Conservation (phyloP, 202 grass and related monocot species). For the Alloteropsis angusta region DNA sequence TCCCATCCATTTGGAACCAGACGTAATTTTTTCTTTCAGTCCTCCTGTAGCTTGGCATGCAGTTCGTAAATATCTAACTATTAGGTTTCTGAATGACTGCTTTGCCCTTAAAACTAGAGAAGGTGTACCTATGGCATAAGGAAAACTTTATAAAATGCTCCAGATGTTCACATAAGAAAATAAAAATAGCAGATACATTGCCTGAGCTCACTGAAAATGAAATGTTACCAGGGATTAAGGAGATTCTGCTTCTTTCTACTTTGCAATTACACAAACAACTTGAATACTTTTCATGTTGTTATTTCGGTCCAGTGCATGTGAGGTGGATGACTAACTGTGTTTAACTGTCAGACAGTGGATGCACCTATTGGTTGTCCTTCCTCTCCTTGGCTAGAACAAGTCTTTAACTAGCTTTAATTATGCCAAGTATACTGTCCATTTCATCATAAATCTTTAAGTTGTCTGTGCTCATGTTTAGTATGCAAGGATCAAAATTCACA, state of each 20-base stretch:
- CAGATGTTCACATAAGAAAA: background rate
- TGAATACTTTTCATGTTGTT: background rate
- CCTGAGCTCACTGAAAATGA: background rate
- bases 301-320: background rate
- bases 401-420: background rate
- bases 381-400: background rate
- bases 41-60: conserved; percentile 16
- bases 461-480: background rate
- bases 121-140: background rate
- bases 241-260: background rate
- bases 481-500: background rate
- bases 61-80: conserved; percentile 13
- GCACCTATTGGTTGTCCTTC: background rate
- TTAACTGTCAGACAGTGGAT: background rate
- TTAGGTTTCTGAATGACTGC: conserved; percentile 12
- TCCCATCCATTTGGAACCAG: conserved; percentile 69
- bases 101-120: background rate
- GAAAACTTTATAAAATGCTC: background rate
- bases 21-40: conserved; percentile 31
- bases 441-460: background rate
- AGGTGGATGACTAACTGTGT: background rate
- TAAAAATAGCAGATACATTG: background rate
- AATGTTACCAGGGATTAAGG: background rate
- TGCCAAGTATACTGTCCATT: background rate
- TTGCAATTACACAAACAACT: background rate